These are phyloP conservation scores for Mycosphaerella arachidis DNA, from an alignment of 2,329 filamentous ascomycete genomes.

Conservation along the genomic window DNA sequence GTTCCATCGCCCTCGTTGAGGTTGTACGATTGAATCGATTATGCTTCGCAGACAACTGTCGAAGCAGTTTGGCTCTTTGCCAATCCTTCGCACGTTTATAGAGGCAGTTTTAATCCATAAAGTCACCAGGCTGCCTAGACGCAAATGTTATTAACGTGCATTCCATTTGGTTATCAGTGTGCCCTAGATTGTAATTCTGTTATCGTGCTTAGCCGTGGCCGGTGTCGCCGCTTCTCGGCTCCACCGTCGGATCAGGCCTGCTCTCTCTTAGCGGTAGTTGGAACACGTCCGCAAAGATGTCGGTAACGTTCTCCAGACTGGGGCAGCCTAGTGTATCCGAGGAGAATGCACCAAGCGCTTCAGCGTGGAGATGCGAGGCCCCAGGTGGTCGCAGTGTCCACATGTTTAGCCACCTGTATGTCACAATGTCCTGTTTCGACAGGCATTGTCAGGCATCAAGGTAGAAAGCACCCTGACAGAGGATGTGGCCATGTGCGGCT, in stretches of 20 bases:
- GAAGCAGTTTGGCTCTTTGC: slow-evolving; percentile 5
- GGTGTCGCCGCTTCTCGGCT: slow-evolving; percentile 42
- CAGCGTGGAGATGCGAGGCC: slow-evolving; percentile 20
- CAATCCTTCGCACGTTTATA: slow-evolving; percentile 37
- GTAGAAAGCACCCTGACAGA: too few species aligned
- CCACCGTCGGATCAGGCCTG: slow-evolving; percentile 40
- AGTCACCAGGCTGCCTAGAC: slow-evolving; percentile 33
- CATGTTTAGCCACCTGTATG: too few species aligned
- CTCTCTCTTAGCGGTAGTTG: slow-evolving; percentile 35
- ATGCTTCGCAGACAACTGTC: not conserved
- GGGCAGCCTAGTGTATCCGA: slow-evolving; percentile 17
- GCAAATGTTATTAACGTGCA: not conserved
- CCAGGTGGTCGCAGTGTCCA: too few species aligned
- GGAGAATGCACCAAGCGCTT: slow-evolving; percentile 32
- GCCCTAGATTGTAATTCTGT: slow-evolving; percentile 34
- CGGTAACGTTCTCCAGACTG: slow-evolving; percentile 23
- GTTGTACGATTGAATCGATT: not conserved
- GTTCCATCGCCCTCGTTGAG: too few species aligned
- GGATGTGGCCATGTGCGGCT: too few species aligned
- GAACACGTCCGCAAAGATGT: slow-evolving; percentile 24
- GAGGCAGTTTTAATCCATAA: slow-evolving; percentile 41
- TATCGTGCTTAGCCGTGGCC: slow-evolving; percentile 33
- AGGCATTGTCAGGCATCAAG: too few species aligned
- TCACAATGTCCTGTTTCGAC: too few species aligned
- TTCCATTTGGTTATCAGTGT: not conserved